A percentile compares a stretch with the other conserved stretches of the same genome.
phyloP scores from a whole-genome alignment of 2,329 filamentous ascomycete genomes.

The Trichoderma aggressivum region DNA sequence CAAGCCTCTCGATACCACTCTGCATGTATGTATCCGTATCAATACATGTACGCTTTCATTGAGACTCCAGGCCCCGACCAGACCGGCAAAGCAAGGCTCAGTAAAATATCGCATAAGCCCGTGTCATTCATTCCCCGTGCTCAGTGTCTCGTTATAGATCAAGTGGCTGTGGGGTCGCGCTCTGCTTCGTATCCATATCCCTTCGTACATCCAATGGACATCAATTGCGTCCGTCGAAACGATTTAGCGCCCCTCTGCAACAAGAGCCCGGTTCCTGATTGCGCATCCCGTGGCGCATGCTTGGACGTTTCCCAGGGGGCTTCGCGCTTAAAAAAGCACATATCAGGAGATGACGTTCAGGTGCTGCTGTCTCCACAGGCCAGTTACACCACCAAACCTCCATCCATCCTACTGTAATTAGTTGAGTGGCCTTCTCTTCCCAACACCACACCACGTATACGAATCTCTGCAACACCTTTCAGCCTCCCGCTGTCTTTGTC shows the following conservation, averaged over 20 bases:
- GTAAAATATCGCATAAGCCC: not conserved
- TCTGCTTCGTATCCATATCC: not conserved
- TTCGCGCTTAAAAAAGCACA: not conserved
- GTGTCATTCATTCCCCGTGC: not conserved
- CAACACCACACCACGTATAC: conserved; percentile 2
- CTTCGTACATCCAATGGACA: not conserved
- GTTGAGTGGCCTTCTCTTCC: not conserved
- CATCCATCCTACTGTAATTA: not conserved
- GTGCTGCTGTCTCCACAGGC: not conserved
- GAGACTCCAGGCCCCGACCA: not conserved
- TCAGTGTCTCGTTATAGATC: not conserved
- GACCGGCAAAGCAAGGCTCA: not conserved
- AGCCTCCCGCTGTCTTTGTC: not conserved
- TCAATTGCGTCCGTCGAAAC: not conserved
- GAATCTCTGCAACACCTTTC: not conserved
- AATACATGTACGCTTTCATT: not conserved
- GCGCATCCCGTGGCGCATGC: not conserved
- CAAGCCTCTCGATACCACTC: not conserved
- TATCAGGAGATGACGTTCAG: not conserved
- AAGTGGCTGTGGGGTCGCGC: not conserved
- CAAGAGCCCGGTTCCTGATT: not conserved
- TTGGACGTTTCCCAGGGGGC: not conserved
- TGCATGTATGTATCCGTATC: not conserved
- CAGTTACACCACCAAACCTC: not conserved
- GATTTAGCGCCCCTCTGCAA: not conserved